phyloP scores from a whole-genome alignment of 2,329 filamentous ascomycete species.

The Sarocladium brachiariae region DNA sequence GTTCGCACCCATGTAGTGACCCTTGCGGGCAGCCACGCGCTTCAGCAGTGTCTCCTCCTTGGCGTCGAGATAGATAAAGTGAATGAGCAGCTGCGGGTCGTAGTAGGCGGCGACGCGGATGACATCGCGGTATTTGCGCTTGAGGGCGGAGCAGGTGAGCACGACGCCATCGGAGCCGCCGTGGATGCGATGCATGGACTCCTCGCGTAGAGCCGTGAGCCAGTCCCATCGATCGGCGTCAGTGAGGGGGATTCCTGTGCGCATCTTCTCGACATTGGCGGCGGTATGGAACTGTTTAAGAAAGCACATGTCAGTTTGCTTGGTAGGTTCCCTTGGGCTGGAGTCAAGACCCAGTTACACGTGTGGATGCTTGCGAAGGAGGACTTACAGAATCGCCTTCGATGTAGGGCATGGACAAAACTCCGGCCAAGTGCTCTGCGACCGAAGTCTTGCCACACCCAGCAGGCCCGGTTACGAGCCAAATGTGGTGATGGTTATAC shows the following conservation, averaged over 20 bases:
- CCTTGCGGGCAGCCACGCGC: constrained; percentile 66
- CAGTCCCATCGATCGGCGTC: constrained; percentile 97
- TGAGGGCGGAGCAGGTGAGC: constrained; percentile 90
- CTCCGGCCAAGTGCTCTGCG: constrained; percentile 55
- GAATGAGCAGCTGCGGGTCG: constrained; percentile 65
- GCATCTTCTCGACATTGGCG: constrained; percentile 89
- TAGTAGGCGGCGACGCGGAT: constrained; percentile 76
- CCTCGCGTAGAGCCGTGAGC: constrained; percentile 72
- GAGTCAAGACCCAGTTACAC: no score
- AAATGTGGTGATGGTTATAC: constrained; percentile 58
- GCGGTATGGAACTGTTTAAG: constrained; percentile 59
- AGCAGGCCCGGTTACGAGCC: constrained; percentile 72
- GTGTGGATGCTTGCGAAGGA: constrained; percentile 20
- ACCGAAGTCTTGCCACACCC: constrained; percentile 76
- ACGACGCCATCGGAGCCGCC: constrained; percentile 68
- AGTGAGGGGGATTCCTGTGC: constrained; percentile 71
- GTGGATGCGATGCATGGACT: constrained; percentile 50
- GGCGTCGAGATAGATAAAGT: constrained; percentile 88
- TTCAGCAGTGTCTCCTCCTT: constrained; percentile 67
- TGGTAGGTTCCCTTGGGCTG: no score
- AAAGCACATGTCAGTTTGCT: constrained; percentile 11
- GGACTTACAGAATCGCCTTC: constrained; percentile 69
- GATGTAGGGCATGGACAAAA: constrained; percentile 62
- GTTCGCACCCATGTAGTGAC: constrained; percentile 90
- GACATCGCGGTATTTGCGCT: constrained; percentile 94